phyloP scores from a whole-genome alignment of 345 rosid genomes.

The Eucalyptus pauciflora region DNA sequence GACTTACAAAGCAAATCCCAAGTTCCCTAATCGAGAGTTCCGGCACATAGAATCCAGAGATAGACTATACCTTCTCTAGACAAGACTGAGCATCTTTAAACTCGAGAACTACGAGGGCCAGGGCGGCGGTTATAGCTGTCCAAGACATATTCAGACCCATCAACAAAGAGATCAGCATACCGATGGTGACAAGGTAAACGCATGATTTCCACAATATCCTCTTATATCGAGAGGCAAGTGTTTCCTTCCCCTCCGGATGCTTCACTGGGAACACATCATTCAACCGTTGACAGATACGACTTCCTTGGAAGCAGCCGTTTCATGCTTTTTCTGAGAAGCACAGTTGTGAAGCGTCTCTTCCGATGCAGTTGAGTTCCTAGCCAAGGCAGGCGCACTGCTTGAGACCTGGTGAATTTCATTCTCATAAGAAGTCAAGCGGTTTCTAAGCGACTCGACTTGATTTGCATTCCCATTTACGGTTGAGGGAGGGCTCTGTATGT shows the following conservation, averaged over 20 bases:
- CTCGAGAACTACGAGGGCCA: constrained; percentile 74
- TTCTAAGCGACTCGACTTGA: constrained; percentile 31
- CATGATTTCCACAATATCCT: constrained; percentile 40
- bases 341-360: constrained; percentile 16
- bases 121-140: constrained; percentile 78
- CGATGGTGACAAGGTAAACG: constrained; percentile 52
- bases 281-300: not conserved
- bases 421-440: constrained; percentile 17
- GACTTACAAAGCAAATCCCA: not conserved
- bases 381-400: not conserved
- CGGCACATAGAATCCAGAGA: not conserved
- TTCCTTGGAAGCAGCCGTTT: constrained; percentile 3
- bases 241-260: constrained; percentile 6
- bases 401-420: constrained; percentile 19
- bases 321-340: constrained; percentile 4
- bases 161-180: constrained; percentile 60
- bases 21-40: not conserved
- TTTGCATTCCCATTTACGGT: not conserved
- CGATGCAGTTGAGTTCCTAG: constrained; percentile 22
- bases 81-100: constrained; percentile 73
- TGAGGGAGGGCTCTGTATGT: constrained; percentile 1
- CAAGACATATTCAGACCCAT: constrained; percentile 83
- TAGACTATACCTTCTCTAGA: constrained; percentile 50
- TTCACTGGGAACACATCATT: not conserved
- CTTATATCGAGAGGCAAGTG: constrained; percentile 24